Base-by-base conservation (phyloP, 2,329 filamentous ascomycete species). In the Fusarium decemcellulare region DNA sequence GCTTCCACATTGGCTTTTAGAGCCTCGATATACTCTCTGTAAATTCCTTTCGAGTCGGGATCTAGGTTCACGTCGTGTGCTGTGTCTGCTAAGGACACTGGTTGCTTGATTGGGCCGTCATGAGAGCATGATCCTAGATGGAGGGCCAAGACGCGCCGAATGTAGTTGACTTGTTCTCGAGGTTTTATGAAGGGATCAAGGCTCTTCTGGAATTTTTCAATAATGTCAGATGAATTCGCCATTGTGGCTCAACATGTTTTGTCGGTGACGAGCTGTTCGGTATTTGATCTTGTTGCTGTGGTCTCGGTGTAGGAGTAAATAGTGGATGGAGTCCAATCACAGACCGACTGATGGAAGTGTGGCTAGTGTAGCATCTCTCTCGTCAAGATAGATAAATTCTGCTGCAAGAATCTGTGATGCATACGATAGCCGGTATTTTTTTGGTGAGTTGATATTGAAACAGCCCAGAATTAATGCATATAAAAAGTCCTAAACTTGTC, bases 131-230 rank as follows among this genome's bases (percentile, higher is more conserved):
- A 81, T 30, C 82, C 83, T 6, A 91, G 79, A 67, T 90, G 84
- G 18, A 86, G 81, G 43, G 86, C 83, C 47, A 90, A 74, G 32
- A 89, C 79, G 52, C 85, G 86, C 65, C 87, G 83, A 59, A 91
- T 86, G 48, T 86, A 85, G 37, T 84, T 81, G 51, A 85, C 82
- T 69, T 91, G 87, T 61, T 90, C 87, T 29, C 88, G 84, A 30
- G 86, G 83, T 54, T 86, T 87, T 59, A 90, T 81, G 64, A 84
- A 89, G 6, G 86, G 84, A 36, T 82, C 79, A 23, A 91, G 81
- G 16, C 77, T 79, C 42, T 79, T 77, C 58, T 84, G 81, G 36
- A 86, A 76, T 36, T 77, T 77, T 50, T 80, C 73, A 59, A 75
- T 53, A 11, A 64, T 67, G 37, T 84, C 80, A 18, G 79, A 61